Conservation (phyloP, 495 filamentous ascomycete genomes). For the Neurospora sp. region DNA sequence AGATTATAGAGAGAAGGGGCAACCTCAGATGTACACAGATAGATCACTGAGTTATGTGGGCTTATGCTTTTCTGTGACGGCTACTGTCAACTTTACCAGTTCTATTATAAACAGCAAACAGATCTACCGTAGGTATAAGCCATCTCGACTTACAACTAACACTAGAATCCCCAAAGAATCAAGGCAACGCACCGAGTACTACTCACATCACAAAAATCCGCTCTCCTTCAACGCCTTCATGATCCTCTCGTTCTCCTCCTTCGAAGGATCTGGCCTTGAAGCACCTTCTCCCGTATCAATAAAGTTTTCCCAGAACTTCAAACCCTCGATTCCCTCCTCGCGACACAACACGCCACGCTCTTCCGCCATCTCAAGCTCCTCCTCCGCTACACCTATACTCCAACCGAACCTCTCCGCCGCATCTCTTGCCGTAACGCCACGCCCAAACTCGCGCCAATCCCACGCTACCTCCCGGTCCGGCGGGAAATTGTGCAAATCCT, state of each 20-base stretch:
- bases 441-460: conserved; percentile 69
- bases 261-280: conserved; percentile 13
- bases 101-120: neutral
- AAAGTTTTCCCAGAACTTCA: conserved; percentile 74
- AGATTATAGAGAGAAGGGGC: neutral
- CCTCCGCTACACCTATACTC: conserved; percentile 95
- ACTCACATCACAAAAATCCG: conserved; percentile 28
- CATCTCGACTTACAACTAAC: too few species aligned
- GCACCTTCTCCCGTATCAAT: conserved; percentile 34
- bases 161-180: too few species aligned
- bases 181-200: neutral
- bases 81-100: neutral
- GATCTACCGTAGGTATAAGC: neutral
- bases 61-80: neutral
- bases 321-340: conserved; percentile 73
- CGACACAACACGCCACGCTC: conserved; percentile 74
- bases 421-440: conserved; percentile 83
- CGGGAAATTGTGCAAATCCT: conserved; percentile 55
- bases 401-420: conserved; percentile 86
- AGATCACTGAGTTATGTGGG: neutral
- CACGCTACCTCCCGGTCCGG: conserved; percentile 55
- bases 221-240: conserved; percentile 21
- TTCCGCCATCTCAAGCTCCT: conserved; percentile 96
- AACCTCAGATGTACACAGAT: neutral
- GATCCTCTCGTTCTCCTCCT: conserved; percentile 16